Percentiles rank a stretch among this genome's conserved stretches.
Evolutionary conservation across 2,329 filamentous ascomycete genomes (phyloP).

Genomic region (Diplocarpon rosae): DNA sequence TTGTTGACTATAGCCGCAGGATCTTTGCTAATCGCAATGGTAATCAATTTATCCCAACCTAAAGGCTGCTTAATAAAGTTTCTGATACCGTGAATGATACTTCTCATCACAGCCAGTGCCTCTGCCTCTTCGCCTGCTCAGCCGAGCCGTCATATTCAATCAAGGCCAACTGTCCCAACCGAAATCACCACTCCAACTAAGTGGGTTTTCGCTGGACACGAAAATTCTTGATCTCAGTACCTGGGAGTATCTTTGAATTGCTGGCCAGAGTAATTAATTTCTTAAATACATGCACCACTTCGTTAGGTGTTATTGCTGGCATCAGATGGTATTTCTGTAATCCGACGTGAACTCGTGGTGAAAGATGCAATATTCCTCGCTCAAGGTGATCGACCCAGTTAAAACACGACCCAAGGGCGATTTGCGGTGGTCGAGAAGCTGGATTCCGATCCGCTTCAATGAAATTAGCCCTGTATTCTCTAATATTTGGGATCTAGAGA

Average conservation of each 20-base stretch:
- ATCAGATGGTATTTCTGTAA: slow-evolving; percentile 81
- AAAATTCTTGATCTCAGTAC: slow-evolving; percentile 84
- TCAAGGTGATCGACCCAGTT: slow-evolving; percentile 74
- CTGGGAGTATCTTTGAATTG: slow-evolving; percentile 77
- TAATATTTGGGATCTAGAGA: too few relatives aligned
- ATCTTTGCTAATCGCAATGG: too few relatives aligned
- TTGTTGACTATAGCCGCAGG: too few relatives aligned
- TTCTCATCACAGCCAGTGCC: slow-evolving; percentile 46
- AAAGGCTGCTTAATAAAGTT: too few relatives aligned
- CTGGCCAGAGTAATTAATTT: slow-evolving; percentile 72
- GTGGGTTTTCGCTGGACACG: slow-evolving; percentile 71
- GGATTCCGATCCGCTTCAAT: slow-evolving; percentile 58
- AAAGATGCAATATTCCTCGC: slow-evolving; percentile 88
- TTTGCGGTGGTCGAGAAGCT: slow-evolving; percentile 85
- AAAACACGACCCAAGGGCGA: slow-evolving; percentile 76
- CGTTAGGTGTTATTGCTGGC: slow-evolving; percentile 82
- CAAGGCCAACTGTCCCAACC: slow-evolving; percentile 71
- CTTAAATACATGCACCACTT: slow-evolving; percentile 75
- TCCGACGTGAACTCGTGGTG: slow-evolving; percentile 91
- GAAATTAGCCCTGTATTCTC: too few relatives aligned
- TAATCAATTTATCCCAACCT: too few relatives aligned
- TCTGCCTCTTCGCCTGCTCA: slow-evolving; percentile 63
- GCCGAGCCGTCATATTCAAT: slow-evolving; percentile 78
- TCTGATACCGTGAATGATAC: too few relatives aligned
- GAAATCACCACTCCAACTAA: slow-evolving; percentile 70